phyloP scores from a whole-genome alignment of 1,284 basidiomycete genomes.

The Tilletia walkeri region DNA sequence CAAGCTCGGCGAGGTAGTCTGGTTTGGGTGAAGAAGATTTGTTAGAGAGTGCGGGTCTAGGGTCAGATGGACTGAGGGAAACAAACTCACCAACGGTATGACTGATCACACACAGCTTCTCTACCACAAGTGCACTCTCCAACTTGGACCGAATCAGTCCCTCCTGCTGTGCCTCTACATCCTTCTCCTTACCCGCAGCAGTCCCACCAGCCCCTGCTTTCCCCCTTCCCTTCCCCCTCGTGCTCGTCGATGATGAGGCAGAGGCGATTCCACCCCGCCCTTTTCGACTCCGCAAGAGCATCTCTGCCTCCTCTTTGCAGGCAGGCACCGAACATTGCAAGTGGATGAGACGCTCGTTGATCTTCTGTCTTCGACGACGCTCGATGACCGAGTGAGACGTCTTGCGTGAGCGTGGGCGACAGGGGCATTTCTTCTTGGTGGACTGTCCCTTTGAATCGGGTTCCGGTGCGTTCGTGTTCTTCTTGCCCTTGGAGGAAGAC shows the following conservation, averaged over 20 bases:
- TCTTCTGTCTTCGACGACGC: conserved; percentile 51
- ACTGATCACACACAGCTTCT: conserved; percentile 22
- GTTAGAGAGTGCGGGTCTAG: too few species aligned
- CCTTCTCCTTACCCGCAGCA: not conserved
- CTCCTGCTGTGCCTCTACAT: not conserved
- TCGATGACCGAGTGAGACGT: conserved; percentile 54
- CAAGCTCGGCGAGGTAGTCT: conserved; percentile 11
- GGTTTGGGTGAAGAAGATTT: not conserved
- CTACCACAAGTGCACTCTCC: conserved; percentile 5
- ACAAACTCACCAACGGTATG: conserved; percentile 19
- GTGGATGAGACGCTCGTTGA: conserved; percentile 52
- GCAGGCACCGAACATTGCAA: conserved; percentile 49
- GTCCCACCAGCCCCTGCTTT: not conserved
- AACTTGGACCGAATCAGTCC: not conserved
- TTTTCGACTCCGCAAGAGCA: conserved; percentile 6
- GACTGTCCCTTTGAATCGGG: not conserved
- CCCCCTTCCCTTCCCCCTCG: conserved; percentile 10
- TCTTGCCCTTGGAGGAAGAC: too few species aligned
- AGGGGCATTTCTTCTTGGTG: conserved; percentile 7
- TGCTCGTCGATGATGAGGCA: not conserved
- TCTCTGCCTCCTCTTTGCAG: conserved; percentile 46
- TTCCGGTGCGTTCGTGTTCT: too few species aligned
- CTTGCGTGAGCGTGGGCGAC: conserved; percentile 32
- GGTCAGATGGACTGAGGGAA: not conserved
- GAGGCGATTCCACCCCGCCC: not conserved